A percentile compares a stretch with the other conserved stretches of the same genome.
These are phyloP conservation scores for Thelephora terrestris DNA, from an alignment of 1,284 basidiomycete species.

Conservation along the genomic window DNA sequence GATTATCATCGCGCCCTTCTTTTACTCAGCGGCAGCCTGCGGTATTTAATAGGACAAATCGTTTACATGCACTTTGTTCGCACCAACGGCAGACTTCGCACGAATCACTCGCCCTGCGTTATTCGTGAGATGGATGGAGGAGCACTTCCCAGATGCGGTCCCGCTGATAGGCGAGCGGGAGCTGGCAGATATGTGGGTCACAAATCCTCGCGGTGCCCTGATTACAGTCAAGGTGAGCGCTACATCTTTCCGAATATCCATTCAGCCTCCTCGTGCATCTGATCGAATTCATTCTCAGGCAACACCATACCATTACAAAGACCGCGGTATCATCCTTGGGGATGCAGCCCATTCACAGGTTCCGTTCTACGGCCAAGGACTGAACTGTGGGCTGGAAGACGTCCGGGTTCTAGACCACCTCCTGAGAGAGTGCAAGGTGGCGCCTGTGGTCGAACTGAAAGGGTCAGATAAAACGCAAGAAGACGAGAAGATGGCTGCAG, in stretches of 20 bases:
- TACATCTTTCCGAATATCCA: slow-evolving; percentile 9
- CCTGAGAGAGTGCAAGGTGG: slow-evolving; percentile 61
- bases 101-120: slow-evolving; percentile 47
- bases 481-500: slow-evolving; percentile 51
- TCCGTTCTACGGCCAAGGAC: slow-evolving; percentile 96
- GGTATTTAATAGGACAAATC: slow-evolving; percentile 55
- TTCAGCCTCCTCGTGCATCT: slow-evolving; percentile 7
- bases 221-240: slow-evolving; percentile 80
- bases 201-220: slow-evolving; percentile 81
- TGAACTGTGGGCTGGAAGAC: slow-evolving; percentile 97
- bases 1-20: slow-evolving; percentile 12
- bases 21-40: slow-evolving; percentile 13
- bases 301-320: slow-evolving; percentile 84
- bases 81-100: slow-evolving; percentile 74
- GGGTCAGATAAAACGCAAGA: slow-evolving; percentile 26
- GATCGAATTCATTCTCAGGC: slow-evolving; percentile 34
- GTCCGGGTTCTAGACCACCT: slow-evolving; percentile 81
- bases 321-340: slow-evolving; percentile 82
- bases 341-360: slow-evolving; percentile 97
- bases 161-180: slow-evolving; percentile 72
- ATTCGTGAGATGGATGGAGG: slow-evolving; percentile 71
- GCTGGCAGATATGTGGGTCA: slow-evolving; percentile 67
- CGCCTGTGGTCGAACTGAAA: slow-evolving; percentile 23
- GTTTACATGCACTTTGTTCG: slow-evolving; percentile 90
- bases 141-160: slow-evolving; percentile 83